Evolutionary conservation across 495 filamentous ascomycete species (phyloP), one percentile per base, ranked within the genome.

Genomic region (Talaromyces proteolyticus): DNA sequence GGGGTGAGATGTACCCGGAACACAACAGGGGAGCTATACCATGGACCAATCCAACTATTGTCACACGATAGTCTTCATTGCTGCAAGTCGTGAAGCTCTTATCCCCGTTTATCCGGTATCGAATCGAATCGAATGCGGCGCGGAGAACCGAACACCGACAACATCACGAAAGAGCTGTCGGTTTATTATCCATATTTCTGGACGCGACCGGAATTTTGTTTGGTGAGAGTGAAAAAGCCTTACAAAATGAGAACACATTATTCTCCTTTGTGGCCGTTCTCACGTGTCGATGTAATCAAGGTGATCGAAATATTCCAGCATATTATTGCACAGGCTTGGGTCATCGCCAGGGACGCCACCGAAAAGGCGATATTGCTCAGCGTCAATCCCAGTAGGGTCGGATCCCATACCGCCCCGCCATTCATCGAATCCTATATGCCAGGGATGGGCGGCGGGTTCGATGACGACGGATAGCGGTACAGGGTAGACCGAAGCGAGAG

Each of bases 341-440:
- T 76, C 72, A 50, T 76, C 70, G 21, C 72, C 70, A 18, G 72
- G 72, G 54, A 69, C 70, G 5, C 70, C 72, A 34, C 72, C 72
- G 47, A 70, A 76, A 17, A 74, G 62, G 47, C 69, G 72, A 57
- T 50, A 73, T 49, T 69, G 69, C 50, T 69, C 64, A 14, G 57
- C 57, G 53, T 70, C 66, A 23, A 70, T 20, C 42, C 56, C 58
- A 21, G 55, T 50, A 44, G 49, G 41, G 51, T 63, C 57, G 38
- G 38, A 20, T 10, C 38, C 6, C 14, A 16, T 16, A 14, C 10
- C 18, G 18, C 18, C 11, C 18, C 16, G 38, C 38, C 38, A 11
- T 41, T 50, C 50, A 47, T 47, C 44, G 51, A 20, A 1, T 8
- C 29, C 29, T 34, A 34, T 34, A 14, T 34, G 29, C 29, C 29